Evolutionary conservation across 2,329 filamentous ascomycete species (phyloP).

Genomic region (Myriosclerotinia curreyana): DNA sequence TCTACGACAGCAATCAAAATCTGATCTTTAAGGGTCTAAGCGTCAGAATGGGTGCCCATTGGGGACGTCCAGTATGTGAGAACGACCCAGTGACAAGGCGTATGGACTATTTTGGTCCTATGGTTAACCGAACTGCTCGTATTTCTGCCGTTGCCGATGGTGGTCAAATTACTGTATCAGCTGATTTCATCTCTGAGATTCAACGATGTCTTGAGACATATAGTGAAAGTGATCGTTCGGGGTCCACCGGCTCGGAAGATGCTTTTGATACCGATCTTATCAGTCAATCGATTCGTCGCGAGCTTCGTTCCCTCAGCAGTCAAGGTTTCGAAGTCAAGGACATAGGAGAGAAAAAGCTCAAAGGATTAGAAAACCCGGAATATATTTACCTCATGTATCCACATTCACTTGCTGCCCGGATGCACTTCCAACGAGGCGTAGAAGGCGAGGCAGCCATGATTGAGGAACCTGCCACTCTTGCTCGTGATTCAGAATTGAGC

Average conservation of each 20-base stretch:
- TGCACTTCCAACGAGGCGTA: constrained; percentile 56
- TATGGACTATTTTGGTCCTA: constrained; percentile 99
- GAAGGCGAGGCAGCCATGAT: constrained; percentile 45
- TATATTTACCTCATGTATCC: constrained; percentile 95
- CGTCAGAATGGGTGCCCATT: constrained; percentile 97
- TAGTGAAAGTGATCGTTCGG: constrained; percentile 74
- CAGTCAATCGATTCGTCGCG: constrained; percentile 76
- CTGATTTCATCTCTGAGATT: constrained; percentile 95
- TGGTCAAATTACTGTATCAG: constrained; percentile 93
- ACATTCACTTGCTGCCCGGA: constrained; percentile 77
- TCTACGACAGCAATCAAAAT: constrained; percentile 78
- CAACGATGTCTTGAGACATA: constrained; percentile 86
- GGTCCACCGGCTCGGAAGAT: constrained; percentile 68
- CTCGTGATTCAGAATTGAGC: constrained; percentile 61
- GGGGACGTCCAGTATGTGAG: constrained; percentile 90
- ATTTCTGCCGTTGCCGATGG: constrained; percentile 94
- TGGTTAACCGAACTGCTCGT: constrained; percentile 96
- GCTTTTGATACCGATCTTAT: constrained; percentile 71
- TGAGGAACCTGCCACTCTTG: constrained; percentile 55
- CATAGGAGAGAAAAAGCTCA: constrained; percentile 89
- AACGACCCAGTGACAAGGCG: constrained; percentile 92
- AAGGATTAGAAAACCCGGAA: constrained; percentile 96
- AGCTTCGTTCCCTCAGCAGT: constrained; percentile 79
- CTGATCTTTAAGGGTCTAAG: constrained; percentile 92
- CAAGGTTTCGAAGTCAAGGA: constrained; percentile 98